Evolutionary conservation across 345 rosid genomes (phyloP).

Genomic region (Hypericum perforatum): DNA sequence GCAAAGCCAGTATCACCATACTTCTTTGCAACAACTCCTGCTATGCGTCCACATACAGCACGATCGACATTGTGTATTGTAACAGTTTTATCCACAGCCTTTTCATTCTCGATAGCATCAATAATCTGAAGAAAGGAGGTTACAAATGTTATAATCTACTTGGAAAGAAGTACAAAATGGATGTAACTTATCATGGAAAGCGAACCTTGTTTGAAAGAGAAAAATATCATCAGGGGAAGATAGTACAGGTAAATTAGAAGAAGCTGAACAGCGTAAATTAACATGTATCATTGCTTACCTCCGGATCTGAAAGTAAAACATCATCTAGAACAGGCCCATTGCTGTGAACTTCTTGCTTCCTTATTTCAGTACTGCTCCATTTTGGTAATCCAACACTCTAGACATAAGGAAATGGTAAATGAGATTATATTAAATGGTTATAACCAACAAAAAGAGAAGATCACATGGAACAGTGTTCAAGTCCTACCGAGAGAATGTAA

Average conservation of each 20-base stretch:
- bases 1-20: constrained; percentile 99
- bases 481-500: constrained; percentile 66
- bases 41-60: constrained; percentile 88
- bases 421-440: constrained; percentile 4
- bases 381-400: constrained; percentile 85
- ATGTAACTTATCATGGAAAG: no score
- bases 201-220: no score
- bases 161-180: no score
- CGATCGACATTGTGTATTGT: constrained; percentile 89
- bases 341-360: constrained; percentile 81
- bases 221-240: neutral
- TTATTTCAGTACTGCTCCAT: constrained; percentile 77
- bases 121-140: constrained; percentile 33
- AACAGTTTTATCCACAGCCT: constrained; percentile 56
- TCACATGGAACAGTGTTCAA: constrained; percentile 6
- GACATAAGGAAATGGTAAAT: constrained; percentile 10
- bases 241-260: neutral
- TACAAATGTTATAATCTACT: no score
- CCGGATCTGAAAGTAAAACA: constrained; percentile 64
- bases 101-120: constrained; percentile 79
- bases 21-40: constrained; percentile 85
- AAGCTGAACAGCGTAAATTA: no score
- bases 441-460: constrained; percentile 2
- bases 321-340: constrained; percentile 89
- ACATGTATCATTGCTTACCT: constrained; percentile 34